Conservation (phyloP, 257 asterid genomes). For the Primulina huaijiensis region DNA sequence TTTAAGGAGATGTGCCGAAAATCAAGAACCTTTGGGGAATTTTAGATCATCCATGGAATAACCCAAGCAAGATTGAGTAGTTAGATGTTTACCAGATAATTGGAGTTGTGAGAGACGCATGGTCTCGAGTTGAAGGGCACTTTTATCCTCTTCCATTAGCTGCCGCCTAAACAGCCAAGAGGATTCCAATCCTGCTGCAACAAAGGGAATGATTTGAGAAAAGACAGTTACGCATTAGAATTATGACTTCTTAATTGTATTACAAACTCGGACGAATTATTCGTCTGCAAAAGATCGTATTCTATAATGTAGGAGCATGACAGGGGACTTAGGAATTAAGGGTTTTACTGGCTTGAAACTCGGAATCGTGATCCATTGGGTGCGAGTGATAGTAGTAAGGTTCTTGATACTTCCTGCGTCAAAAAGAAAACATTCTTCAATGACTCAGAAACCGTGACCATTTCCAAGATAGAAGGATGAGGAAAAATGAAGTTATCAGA, state of each 20-base stretch:
- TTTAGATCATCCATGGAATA: slow-evolving; percentile 50
- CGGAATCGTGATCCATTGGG: slow-evolving; percentile 35
- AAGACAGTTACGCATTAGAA: not conserved
- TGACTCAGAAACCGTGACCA: not conserved
- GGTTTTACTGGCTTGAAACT: slow-evolving; percentile 54
- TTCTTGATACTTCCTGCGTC: slow-evolving; percentile 65
- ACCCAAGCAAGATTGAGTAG: slow-evolving; percentile 34
- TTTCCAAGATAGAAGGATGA: not conserved
- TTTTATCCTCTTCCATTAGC: slow-evolving; percentile 48
- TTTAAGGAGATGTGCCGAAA: not conserved
- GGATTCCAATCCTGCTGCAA: slow-evolving; percentile 49
- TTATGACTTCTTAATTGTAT: too few relatives aligned
- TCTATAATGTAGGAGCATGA: not conserved
- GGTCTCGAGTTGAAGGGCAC: slow-evolving; percentile 47
- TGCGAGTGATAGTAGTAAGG: slow-evolving; percentile 43
- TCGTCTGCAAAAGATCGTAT: not conserved
- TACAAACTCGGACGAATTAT: not conserved
- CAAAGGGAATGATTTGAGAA: not conserved
- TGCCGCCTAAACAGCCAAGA: slow-evolving; percentile 45
- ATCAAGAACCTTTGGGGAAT: slow-evolving; percentile 44
- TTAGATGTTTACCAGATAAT: slow-evolving; percentile 37
- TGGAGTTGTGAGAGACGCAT: slow-evolving; percentile 60
- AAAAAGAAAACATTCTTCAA: slow-evolving; percentile 14
- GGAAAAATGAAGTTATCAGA: not conserved
- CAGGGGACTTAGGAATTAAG: not conserved